These are phyloP conservation scores for Spergularia marina DNA, from an alignment of 148 eudicot species.

Conservation along the genomic window DNA sequence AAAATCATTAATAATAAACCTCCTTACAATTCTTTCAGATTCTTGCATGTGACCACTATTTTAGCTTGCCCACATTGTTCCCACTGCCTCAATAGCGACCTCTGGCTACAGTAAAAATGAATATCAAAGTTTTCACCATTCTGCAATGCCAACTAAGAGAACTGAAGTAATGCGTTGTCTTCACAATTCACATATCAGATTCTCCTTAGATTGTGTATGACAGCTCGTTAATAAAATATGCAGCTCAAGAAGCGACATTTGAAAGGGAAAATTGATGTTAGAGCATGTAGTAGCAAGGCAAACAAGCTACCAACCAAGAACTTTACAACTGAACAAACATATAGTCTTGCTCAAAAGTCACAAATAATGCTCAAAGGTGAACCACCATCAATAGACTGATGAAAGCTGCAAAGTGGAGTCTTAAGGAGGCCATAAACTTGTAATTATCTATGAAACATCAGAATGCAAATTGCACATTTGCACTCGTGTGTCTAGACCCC, in stretches of 20 bases:
- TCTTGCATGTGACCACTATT: conserved; percentile 94
- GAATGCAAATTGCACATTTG: no score
- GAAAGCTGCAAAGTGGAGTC: no score
- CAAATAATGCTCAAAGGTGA: no score
- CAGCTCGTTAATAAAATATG: background rate
- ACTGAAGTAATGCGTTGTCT: background rate
- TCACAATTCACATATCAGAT: background rate
- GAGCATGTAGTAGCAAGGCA: background rate
- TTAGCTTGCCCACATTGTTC: conserved; percentile 92
- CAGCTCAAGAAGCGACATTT: background rate
- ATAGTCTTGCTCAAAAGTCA: no score
- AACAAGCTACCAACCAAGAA: background rate
- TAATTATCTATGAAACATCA: background rate
- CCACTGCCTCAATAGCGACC: conserved; percentile 81
- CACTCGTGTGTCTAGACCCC: background rate
- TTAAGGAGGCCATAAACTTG: no score
- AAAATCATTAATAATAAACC: conserved; percentile 13
- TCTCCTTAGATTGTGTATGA: background rate
- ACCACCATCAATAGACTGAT: no score
- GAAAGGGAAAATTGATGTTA: background rate
- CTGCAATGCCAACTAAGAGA: background rate
- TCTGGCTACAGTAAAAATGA: conserved; percentile 47
- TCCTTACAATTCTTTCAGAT: conserved; percentile 92
- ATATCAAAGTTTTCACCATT: background rate
- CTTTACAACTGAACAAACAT: no score